Evolutionary conservation across 768 basidiomycete species (phyloP).

Genomic region (Auriscalpium vulgare): DNA sequence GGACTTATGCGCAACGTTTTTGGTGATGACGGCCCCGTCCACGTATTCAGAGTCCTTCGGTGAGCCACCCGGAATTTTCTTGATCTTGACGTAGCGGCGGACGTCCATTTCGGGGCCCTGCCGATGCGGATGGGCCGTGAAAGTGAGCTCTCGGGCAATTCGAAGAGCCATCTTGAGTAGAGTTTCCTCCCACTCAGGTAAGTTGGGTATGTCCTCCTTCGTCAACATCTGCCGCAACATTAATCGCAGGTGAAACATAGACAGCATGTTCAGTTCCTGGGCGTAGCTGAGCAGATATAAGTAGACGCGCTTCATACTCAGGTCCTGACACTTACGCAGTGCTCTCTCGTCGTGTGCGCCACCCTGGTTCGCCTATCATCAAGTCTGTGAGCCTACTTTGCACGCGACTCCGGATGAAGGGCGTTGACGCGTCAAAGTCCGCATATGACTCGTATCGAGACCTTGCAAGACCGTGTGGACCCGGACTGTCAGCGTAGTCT

Average conservation of each 20-base stretch:
- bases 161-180: conserved; percentile 76
- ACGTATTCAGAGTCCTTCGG: conserved; percentile 95
- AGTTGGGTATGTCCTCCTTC: conserved; percentile 72
- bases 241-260: conserved; percentile 81
- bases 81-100: conserved; percentile 92
- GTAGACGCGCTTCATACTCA: background rate
- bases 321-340: conserved; percentile 58
- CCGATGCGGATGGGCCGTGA: conserved; percentile 58
- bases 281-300: conserved; percentile 47
- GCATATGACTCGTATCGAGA: conserved; percentile 66
- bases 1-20: conserved; percentile 94
- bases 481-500: conserved; percentile 43
- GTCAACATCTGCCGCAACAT: conserved; percentile 90
- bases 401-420: conserved; percentile 79
- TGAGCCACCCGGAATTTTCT: conserved; percentile 92
- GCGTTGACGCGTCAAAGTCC: conserved; percentile 65
- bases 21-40: conserved; percentile 93
- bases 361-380: conserved; percentile 55
- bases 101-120: conserved; percentile 95
- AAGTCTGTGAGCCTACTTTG: conserved; percentile 64
- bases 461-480: conserved; percentile 49
- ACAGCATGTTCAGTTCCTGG: conserved; percentile 75
- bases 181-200: conserved; percentile 83
- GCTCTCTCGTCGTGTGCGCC: conserved; percentile 84
- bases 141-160: conserved; percentile 79